These are phyloP conservation scores for Grigorovia humatica DNA, from an alignment of 805 yeast genomes.

Conservation along the genomic window DNA sequence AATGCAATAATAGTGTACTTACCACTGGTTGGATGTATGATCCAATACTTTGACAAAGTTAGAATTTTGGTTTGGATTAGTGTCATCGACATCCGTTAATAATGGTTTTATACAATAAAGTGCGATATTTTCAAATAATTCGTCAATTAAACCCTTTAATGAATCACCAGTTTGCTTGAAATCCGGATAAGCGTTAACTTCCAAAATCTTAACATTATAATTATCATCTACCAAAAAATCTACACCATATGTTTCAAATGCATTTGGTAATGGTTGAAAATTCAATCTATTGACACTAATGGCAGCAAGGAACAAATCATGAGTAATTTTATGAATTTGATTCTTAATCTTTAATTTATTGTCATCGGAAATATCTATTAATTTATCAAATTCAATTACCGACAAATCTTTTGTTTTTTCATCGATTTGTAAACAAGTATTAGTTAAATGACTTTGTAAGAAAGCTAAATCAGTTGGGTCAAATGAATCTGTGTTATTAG, in stretches of 20 bases:
- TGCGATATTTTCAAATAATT: conserved; percentile 51
- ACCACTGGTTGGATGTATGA: conserved; percentile 30
- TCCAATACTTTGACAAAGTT: conserved; percentile 34
- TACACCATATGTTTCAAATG: conserved; percentile 80
- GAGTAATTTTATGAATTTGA: conserved; percentile 51
- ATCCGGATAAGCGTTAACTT: conserved; percentile 91
- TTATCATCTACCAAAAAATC: conserved; percentile 69
- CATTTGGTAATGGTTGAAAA: conserved; percentile 71
- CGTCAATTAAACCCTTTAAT: conserved; percentile 54
- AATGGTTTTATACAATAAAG: conserved; percentile 41
- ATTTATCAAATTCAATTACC: conserved; percentile 57
- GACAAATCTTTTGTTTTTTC: conserved; percentile 29
- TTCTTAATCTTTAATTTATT: conserved; percentile 35
- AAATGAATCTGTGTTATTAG: conserved; percentile 8
- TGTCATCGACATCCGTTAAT: conserved; percentile 17
- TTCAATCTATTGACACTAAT: conserved; percentile 69
- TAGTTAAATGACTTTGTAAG: conserved; percentile 76
- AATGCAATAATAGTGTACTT: conserved; percentile 1
- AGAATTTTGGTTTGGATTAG: conserved; percentile 1
- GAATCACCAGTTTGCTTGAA: conserved; percentile 89
- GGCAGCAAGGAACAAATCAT: conserved; percentile 76
- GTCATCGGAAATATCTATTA: conserved; percentile 34
- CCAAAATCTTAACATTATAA: conserved; percentile 51
- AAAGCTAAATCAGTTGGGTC: conserved; percentile 29
- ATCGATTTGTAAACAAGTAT: conserved; percentile 77